These are phyloP conservation scores for Talaromyces atroroseus DNA, from an alignment of 2,329 filamentous ascomycete genomes.

Conservation along the genomic window DNA sequence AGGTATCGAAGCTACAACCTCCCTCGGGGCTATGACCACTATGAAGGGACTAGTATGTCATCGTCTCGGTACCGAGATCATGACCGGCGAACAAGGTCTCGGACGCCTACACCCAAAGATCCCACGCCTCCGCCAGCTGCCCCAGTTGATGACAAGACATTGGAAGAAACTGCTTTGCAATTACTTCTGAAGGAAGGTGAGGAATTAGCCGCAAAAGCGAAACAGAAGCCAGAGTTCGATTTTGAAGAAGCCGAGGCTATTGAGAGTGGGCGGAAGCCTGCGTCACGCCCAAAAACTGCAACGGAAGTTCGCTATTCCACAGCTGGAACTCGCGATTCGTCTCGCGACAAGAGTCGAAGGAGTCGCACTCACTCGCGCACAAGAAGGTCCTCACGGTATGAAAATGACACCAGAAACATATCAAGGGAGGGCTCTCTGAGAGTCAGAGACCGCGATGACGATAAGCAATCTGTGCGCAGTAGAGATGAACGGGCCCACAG, in stretches of 20 bases:
- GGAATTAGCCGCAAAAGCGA: constrained; percentile 48
- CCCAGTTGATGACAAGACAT: constrained; percentile 48
- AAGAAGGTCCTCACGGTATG: constrained; percentile 20
- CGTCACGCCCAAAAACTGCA: constrained; percentile 23
- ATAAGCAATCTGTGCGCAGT: constrained; percentile 11
- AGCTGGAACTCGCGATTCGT: constrained; percentile 21
- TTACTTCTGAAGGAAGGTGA: constrained; percentile 51
- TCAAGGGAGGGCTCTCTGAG: constrained; percentile 18
- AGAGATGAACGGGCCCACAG: constrained; percentile 7
- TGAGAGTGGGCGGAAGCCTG: constrained; percentile 33
- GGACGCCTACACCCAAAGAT: constrained; percentile 26
- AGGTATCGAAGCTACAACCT: constrained; percentile 25
- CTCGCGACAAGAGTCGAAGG: constrained; percentile 23
- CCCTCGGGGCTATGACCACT: constrained; percentile 14
- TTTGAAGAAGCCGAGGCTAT: constrained; percentile 42
- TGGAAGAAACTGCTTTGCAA: constrained; percentile 52
- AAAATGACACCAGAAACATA: constrained; percentile 14
- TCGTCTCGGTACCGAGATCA: constrained; percentile 24
- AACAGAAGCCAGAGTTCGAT: constrained; percentile 48
- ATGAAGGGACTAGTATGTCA: constrained; percentile 12
- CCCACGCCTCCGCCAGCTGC: constrained; percentile 22
- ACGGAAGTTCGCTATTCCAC: constrained; percentile 25
- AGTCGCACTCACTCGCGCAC: constrained; percentile 23
- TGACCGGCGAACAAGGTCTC: constrained; percentile 27
- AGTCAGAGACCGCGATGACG: constrained; percentile 15